A percentile compares a stretch with the other conserved stretches of the same genome.
phyloP scores from a whole-genome alignment of 1,284 basidiomycete species.

The Rhodotorula sp. region DNA sequence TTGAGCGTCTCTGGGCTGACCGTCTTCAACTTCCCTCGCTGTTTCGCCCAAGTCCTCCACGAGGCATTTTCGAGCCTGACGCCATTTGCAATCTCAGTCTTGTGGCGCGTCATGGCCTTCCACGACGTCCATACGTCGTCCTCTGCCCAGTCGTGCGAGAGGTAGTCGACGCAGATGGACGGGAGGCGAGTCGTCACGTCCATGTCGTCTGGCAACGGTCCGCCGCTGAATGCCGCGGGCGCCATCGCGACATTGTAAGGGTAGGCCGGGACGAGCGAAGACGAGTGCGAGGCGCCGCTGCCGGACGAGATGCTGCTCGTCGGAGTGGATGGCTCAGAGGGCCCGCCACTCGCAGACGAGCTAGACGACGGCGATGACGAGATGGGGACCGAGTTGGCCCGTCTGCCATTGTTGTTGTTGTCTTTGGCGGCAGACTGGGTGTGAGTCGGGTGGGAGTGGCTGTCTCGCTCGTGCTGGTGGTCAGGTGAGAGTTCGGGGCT shows the following conservation, averaged over 20 bases:
- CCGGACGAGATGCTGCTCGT: constrained; percentile 6
- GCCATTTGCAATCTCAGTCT: constrained; percentile 97
- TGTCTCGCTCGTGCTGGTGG: neutral
- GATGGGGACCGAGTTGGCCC: neutral
- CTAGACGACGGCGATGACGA: constrained; percentile 8
- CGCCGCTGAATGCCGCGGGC: constrained; percentile 39
- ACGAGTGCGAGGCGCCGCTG: neutral
- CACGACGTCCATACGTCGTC: constrained; percentile 98
- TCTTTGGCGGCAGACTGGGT: neutral
- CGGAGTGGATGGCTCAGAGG: constrained; percentile 24
- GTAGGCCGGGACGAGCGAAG: constrained; percentile 45
- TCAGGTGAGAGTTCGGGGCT: constrained; percentile 8
- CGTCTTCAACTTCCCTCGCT: constrained; percentile 92
- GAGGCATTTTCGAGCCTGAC: constrained; percentile 93
- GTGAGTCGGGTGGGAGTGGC: neutral
- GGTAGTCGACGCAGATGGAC: constrained; percentile 63
- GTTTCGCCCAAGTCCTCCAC: constrained; percentile 99
- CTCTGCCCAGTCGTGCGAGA: constrained; percentile 93
- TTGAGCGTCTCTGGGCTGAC: constrained; percentile 96
- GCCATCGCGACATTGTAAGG: constrained; percentile 48
- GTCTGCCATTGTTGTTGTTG: neutral
- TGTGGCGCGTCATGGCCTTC: constrained; percentile 97
- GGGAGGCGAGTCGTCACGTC: constrained; percentile 58
- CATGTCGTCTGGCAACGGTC: constrained; percentile 52
- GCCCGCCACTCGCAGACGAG: neutral